Evolutionary conservation across 78 protist genomes (phyloP), one percentile per base, ranked within the genome.

Genomic region (Acrasis kona): DNA sequence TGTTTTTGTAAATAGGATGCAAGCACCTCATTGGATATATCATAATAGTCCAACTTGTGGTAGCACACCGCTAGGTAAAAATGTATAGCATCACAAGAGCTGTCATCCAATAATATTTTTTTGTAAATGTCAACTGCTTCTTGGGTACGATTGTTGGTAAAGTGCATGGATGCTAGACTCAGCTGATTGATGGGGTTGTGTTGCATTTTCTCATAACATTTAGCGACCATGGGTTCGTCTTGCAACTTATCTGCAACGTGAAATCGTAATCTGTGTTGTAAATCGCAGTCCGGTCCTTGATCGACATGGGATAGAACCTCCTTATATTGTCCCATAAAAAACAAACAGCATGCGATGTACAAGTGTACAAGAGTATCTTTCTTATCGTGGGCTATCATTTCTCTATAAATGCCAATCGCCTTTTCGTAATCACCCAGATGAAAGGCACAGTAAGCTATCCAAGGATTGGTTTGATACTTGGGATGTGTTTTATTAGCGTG

Each of bases 21-120:
- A 27, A 85, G 50, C 19, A 85, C 78, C 76, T 90, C 94, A 1
- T 72, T 89, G 19, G 82, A 66, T 38, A 83, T 84, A 70, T 91
- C 95, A 75, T 87, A 88, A 66, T 82, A 91, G 74, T 87, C 92
- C 28, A 91, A 87, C 84, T 85, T 85, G 84, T 85, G 88, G 78
- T 91, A 85, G 73, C 91, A 85, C 32, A 84, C 65, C 1, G 92
- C 92, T 57, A 87, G 74, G 81, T 87, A 87, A 28, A 85, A 84
- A 64, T 85, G 74, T 35, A 91, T 72, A 3, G 95, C 87, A 0
- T 37, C 61, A 39, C 27, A 82, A 30, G 83, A 86, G 1, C 84
- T 61, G 69, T 76, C 74, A 31, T 89, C 87, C 27, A 81, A 61
- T 27, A 89, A 70, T 19, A 89, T 35, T 28, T 84, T 69, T 80